These are phyloP conservation scores for Irpex sp. DNA, from an alignment of 1,284 basidiomycete species.

Conservation along the genomic window DNA sequence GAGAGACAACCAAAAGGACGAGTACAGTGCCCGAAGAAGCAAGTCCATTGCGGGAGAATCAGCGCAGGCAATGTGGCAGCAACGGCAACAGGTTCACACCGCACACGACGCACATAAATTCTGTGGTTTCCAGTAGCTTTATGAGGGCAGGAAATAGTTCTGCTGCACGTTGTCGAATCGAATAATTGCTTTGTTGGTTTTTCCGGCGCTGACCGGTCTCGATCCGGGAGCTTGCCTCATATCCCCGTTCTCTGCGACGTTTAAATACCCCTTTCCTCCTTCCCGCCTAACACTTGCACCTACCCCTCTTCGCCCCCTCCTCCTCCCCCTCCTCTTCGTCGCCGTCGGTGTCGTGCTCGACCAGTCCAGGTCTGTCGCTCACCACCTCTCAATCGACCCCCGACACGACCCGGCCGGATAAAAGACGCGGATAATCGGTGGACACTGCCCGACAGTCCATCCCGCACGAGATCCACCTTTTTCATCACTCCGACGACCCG, in stretches of 20 bases:
- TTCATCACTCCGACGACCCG: background rate
- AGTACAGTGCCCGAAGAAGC: no score
- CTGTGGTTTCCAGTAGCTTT: no score
- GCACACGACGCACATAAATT: no score
- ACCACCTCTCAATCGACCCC: background rate
- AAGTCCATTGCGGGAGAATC: no score
- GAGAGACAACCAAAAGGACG: no score
- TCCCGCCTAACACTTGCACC: slow-evolving; percentile 5
- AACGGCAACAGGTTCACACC: background rate
- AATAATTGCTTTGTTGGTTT: background rate
- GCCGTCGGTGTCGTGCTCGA: slow-evolving; percentile 1
- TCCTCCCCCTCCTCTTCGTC: slow-evolving; percentile 3
- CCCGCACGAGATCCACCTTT: slow-evolving; percentile 9
- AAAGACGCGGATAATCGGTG: slow-evolving; percentile 14
- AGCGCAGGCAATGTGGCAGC: background rate
- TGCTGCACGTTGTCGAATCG: background rate
- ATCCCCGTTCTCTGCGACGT: slow-evolving; percentile 5
- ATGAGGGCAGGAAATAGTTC: no score
- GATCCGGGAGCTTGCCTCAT: slow-evolving; percentile 7
- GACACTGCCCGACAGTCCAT: slow-evolving; percentile 9
- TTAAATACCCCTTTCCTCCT: slow-evolving; percentile 14
- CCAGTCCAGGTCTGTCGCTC: background rate
- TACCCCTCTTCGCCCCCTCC: slow-evolving; percentile 5
- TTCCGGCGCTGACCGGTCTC: slow-evolving; percentile 5
- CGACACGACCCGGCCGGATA: slow-evolving; percentile 7